Evolutionary conservation across 23 red algal species (phyloP), one percentile per base, ranked within the genome.

Genomic region (Pyropia yezoensis): DNA sequence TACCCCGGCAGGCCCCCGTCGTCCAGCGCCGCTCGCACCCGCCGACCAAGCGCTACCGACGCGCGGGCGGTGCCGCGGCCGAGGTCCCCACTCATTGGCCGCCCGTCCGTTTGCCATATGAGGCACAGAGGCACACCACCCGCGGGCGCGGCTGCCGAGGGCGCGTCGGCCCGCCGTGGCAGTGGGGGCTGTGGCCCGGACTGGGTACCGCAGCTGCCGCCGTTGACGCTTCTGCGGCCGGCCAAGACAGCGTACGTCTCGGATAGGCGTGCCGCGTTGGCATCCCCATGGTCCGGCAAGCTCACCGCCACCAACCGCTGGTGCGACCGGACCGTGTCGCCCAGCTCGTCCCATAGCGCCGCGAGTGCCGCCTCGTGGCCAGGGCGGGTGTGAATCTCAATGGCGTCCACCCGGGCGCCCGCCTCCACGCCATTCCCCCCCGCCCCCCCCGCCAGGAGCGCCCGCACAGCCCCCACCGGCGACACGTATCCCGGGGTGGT

Each of bases 91-190:
- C 83, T 96, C 92, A 96, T 96, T 7, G 92, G 92, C 58, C 69
- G 65, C 50, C 92, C 92, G 63, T 96, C 92, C n/a, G 83, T 71
- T 62, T 96, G 92, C 92, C 92, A 96, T 15, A 96, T 74, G 11
- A 96, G 22, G 7, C 49, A 20, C 21, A 87, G 54, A 8, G 39
- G 39, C 39, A 8, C 4, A 1, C 39, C 0, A 1, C 39, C 39
- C 39, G 39, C 7, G 39, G 39, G 39, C 39, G 39, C 4, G 6
- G 39, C 11, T 3, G 4, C 39, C 7, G 12, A 13, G 7, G 39
- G 39, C 4, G 39, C 39, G 0, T 8, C 39, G 4, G 39, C 39
- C 11, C 6, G 9, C 39, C 4, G 39, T 6, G 39, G 39, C 39
- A 1, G 3, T 8, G 39, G 39, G 6, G 4, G 4, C 39, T 1